Conservation (phyloP, 2,329 filamentous ascomycete species). For the Colletotrichum abscissum region DNA sequence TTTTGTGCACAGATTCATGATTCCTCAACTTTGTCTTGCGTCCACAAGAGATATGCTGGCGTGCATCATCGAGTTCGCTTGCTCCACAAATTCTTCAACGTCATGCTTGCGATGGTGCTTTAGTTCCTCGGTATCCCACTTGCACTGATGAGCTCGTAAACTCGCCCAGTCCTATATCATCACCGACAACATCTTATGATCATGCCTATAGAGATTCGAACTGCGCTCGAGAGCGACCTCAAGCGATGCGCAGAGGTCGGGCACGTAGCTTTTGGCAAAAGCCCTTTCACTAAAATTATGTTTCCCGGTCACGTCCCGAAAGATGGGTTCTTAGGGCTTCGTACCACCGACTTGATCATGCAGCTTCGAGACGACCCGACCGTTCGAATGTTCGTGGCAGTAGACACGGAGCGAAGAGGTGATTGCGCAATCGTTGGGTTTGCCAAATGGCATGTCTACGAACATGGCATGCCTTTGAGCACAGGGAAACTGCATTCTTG, state of each 20-base stretch:
- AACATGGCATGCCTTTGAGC: conserved; percentile 36
- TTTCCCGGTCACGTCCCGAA: conserved; percentile 46
- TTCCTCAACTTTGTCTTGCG: not conserved
- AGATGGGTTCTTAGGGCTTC: conserved; percentile 33
- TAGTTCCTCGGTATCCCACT: not conserved
- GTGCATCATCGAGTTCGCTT: not conserved
- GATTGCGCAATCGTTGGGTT: conserved; percentile 46
- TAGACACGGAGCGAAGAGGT: conserved; percentile 18
- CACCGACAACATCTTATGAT: not conserved
- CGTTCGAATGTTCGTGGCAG: conserved; percentile 5
- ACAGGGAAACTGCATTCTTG: conserved; percentile 38
- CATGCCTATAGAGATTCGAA: conserved; percentile 25
- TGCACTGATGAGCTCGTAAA: not conserved
- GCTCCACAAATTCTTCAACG: not conserved
- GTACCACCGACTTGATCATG: conserved; percentile 38
- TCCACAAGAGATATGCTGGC: not conserved
- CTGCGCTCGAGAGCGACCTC: not conserved
- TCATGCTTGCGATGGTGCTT: not conserved
- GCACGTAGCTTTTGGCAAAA: conserved; percentile 1
- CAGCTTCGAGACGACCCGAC: conserved; percentile 19
- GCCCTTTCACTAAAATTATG: conserved; percentile 2
- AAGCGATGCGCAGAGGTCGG: conserved; percentile 1
- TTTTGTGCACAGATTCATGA: not conserved
- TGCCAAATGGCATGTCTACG: conserved; percentile 49
- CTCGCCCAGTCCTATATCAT: no score